Evolutionary conservation across 331 rosid genomes (phyloP).

Genomic region (Saraca asoca): DNA sequence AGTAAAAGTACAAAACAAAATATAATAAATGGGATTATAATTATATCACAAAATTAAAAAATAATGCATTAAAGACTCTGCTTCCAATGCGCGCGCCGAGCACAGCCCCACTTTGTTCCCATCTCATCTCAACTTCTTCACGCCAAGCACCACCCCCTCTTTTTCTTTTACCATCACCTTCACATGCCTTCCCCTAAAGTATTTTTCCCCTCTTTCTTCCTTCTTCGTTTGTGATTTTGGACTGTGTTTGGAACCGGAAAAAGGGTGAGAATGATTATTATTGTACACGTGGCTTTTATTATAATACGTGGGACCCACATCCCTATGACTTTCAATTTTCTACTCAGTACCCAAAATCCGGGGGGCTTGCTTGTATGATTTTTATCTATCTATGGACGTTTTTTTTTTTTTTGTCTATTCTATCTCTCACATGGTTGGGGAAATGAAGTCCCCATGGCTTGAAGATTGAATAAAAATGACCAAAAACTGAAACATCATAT

Average conservation of each 20-base stretch:
- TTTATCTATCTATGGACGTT: not conserved
- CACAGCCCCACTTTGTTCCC: slow-evolving; percentile 40
- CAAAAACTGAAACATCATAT: not conserved
- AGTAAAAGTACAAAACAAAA: too few species aligned
- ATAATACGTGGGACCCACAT: slow-evolving; percentile 1
- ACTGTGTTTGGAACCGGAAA: not conserved
- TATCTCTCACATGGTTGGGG: too few species aligned
- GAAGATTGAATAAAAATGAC: slow-evolving; percentile 10
- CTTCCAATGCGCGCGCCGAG: slow-evolving; percentile 48
- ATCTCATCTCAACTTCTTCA: slow-evolving; percentile 51
- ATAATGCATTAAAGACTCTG: slow-evolving; percentile 19
- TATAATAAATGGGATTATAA: too few species aligned
- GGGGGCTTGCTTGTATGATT: not conserved
- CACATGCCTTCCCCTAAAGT: slow-evolving; percentile 26
- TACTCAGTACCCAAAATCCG: not conserved
- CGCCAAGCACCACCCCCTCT: slow-evolving; percentile 58
- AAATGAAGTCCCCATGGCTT: not conserved
- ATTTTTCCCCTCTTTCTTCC: not conserved
- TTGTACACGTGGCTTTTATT: slow-evolving; percentile 10
- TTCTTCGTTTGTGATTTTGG: too few species aligned
- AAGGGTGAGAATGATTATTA: not conserved
- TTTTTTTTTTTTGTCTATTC: not conserved
- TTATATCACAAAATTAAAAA: too few species aligned
- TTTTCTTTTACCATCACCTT: slow-evolving; percentile 41
- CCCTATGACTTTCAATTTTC: slow-evolving; percentile 13